Evolutionary conservation across 1,284 basidiomycete genomes (phyloP), one percentile per base, ranked within the genome.

Genomic region (Marasmius oreades): DNA sequence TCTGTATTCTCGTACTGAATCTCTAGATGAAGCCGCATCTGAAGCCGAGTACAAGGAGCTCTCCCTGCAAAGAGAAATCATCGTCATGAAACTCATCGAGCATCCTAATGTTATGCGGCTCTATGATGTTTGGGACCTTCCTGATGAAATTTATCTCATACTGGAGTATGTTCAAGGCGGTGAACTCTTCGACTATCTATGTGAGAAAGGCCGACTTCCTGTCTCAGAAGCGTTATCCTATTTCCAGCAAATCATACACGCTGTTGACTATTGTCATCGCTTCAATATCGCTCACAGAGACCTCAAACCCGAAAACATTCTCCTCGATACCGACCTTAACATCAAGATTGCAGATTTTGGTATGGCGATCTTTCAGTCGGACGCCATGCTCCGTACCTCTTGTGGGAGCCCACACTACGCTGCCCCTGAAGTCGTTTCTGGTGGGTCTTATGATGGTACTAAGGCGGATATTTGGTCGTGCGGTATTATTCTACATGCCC

Each of bases 311-410:
- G 97, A 99, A 71, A 99, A 99, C 69, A 77, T 98, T 47, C 79
- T 98, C 50, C 83, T 97, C 54, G 93, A 96, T 73, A 77, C 82
- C 52, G 75, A 91, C 64, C 84, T 83, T 66, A 96, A 95, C 67
- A 88, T 98, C 81, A 99, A 98, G 73, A 89, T 99, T 28, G 95
- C 95, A 2, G 97, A 99, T 75, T 99, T 99, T 72, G 96, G 97
- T 18, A 96, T 99, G 93, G 97, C 97, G 1, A 90, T 91, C n/a
- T 95, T 93, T 86, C 90, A 92, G 64, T 81, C 83, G 22, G 77
- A 76, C 39, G 79, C 80, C 22, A 71, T 97, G 72, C 81, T 98
- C 54, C 85, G 88, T 69, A 99, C 96, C 1, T 90, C 90, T 39
- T 99, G 97, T 65, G 97, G 97, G 31, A 93, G 90, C 63, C 96